Conservation (phyloP, 2,329 filamentous ascomycete genomes). For the Epichloe coenophiala region DNA sequence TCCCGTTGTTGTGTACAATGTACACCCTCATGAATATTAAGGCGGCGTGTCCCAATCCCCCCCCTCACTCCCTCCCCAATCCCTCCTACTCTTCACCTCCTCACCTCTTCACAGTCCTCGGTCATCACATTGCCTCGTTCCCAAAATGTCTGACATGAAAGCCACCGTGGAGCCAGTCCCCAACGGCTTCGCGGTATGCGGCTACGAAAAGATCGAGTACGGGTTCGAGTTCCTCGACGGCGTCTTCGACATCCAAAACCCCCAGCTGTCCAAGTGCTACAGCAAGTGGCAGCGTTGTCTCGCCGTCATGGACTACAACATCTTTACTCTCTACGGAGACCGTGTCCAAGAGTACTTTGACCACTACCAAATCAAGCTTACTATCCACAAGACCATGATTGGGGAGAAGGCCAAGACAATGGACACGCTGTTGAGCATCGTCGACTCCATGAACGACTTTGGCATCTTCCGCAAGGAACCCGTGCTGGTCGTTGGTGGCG, state of each 20-base stretch:
- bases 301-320: slow-evolving; percentile 58
- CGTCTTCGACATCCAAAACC: slow-evolving; percentile 48
- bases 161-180: slow-evolving; percentile 50
- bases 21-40: too few species aligned
- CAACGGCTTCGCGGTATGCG: slow-evolving; percentile 55
- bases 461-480: slow-evolving; percentile 57
- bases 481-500: slow-evolving; percentile 53
- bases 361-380: slow-evolving; percentile 46
- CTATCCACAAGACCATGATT: slow-evolving; percentile 60
- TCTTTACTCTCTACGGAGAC: slow-evolving; percentile 53
- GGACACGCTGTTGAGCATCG: slow-evolving; percentile 53
- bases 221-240: slow-evolving; percentile 62
- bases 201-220: slow-evolving; percentile 65
- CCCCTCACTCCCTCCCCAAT: too few species aligned
- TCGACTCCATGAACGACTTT: slow-evolving; percentile 63
- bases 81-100: not conserved
- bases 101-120: not conserved
- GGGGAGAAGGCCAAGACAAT: slow-evolving; percentile 65
- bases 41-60: too few species aligned
- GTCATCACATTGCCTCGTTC: slow-evolving; percentile 10
- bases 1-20: too few species aligned
- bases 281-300: slow-evolving; percentile 50
- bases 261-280: slow-evolving; percentile 51
- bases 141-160: slow-evolving; percentile 53
- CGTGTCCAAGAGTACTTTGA: slow-evolving; percentile 55